Evolutionary conservation across 2,329 filamentous ascomycete species (phyloP), one percentile per base, ranked within the genome.

Genomic region (Aaosphaeria pasadenensis): DNA sequence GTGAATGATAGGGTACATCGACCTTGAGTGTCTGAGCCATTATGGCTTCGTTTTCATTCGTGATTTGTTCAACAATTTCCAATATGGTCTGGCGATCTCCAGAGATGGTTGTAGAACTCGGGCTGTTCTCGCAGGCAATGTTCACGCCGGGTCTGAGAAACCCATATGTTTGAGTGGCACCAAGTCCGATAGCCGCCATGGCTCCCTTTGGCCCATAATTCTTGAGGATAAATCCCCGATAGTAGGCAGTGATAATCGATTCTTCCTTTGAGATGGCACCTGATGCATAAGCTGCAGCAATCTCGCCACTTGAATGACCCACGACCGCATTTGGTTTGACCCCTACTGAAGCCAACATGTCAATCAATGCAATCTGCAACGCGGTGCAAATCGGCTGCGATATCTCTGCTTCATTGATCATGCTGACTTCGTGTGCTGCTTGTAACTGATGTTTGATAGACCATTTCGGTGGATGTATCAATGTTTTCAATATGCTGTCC

Each of bases 1-100:
- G 42, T 6, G 64, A 68, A 45, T 68, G 64, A 43, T 67, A 68
- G 1, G 64, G 62, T 39, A 44, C 48, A 1, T 64, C 53, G 5
- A 67, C 59, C 5, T 54, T 47, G 1, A 67, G 47, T 4, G 29
- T 4, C 4, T 52, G 31, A 2, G 45, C 48, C 5, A 54, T 42
- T 5, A 65, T 64, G 4, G 61, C 56, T 7, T 32, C 64, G 48
- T 39, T 66, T 9, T 67, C 55, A 1, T 44, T 7, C 3, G 52
- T 48, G 13, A 65, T 43, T 1, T 13, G 7, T 0, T 31, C 29
- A 1, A 56, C 7, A 3, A 54, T 47, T 1, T 38, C 40, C 1
- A 55, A 43, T 2, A 56, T 28, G 2, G 45, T 47, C 4, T 54
- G 42, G 0, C 7, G 45, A 39, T 62, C 59, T 5, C 63, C 61